These are phyloP conservation scores for Ehretia macrophylla DNA, from an alignment of 257 asterid genomes.

Conservation along the genomic window DNA sequence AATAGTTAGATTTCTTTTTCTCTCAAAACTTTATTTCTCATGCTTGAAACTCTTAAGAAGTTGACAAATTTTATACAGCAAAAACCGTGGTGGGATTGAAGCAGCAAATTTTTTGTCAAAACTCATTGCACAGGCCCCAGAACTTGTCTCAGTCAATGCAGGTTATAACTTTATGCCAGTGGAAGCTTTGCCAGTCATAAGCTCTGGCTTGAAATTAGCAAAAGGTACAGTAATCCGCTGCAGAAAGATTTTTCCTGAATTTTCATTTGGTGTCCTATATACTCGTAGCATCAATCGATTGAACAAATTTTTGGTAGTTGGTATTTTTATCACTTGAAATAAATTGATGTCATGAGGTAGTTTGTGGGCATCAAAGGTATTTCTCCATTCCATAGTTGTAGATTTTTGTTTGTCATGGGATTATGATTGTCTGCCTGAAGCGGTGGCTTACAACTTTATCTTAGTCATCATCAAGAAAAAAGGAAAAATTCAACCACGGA, in stretches of 20 bases:
- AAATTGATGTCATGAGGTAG: too few relatives aligned
- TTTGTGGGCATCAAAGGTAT: too few relatives aligned
- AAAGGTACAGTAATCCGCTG: constrained; percentile 41
- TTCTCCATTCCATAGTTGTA: too few relatives aligned
- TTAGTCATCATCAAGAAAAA: too few relatives aligned
- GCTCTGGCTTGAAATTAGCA: constrained; percentile 46
- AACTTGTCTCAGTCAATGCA: constrained; percentile 56
- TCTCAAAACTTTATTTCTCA: constrained; percentile 1
- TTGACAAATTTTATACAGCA: constrained; percentile 39
- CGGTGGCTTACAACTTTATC: too few relatives aligned
- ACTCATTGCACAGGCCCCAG: constrained; percentile 49
- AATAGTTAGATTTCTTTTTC: neutral
- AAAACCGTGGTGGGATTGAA: constrained; percentile 76
- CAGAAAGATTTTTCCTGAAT: neutral
- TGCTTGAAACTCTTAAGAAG: constrained; percentile 14
- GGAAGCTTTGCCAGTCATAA: constrained; percentile 56
- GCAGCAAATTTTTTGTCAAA: constrained; percentile 64
- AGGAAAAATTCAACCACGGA: too few relatives aligned
- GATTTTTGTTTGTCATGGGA: too few relatives aligned
- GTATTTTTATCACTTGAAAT: too few relatives aligned
- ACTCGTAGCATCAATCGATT: neutral
- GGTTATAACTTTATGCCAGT: constrained; percentile 67
- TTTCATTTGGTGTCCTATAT: neutral
- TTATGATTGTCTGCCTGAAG: too few relatives aligned
- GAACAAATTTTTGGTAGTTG: too few relatives aligned